A percentile compares a stretch with the other conserved stretches of the same genome.
Evolutionary conservation across 1,284 basidiomycete genomes (phyloP).

Genomic region (Ganoderma leucocontextum): DNA sequence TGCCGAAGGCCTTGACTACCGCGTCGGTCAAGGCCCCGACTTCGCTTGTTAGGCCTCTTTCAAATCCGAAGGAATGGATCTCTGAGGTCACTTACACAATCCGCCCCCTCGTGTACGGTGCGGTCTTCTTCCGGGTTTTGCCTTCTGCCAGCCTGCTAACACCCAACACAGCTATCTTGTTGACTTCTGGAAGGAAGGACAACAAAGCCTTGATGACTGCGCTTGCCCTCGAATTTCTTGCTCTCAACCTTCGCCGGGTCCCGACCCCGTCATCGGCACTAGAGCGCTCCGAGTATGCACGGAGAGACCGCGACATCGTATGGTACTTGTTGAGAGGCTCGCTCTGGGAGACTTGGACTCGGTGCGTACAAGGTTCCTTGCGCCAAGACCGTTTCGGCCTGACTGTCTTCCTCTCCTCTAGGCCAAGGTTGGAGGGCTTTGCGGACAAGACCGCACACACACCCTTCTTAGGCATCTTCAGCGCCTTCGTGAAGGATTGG

Average conservation of each 20-base stretch:
- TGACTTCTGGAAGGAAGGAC: conserved; percentile 45
- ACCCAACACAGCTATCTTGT: conserved; percentile 36
- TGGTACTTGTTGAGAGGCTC: conserved; percentile 91
- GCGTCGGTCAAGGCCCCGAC: conserved; percentile 73
- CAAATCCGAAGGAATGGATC: conserved; percentile 74
- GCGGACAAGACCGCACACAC: conserved; percentile 65
- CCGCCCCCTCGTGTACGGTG: conserved; percentile 80
- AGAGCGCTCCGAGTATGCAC: conserved; percentile 83
- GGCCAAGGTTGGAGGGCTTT: conserved; percentile 79
- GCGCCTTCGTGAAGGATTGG: conserved; percentile 88
- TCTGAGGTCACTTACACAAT: conserved; percentile 73
- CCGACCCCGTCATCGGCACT: conserved; percentile 67
- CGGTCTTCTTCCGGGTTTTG: conserved; percentile 29
- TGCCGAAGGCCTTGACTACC: conserved; percentile 80
- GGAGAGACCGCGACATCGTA: conserved; percentile 81
- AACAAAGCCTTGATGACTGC: conserved; percentile 64
- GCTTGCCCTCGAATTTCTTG: conserved; percentile 69
- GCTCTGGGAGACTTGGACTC: conserved; percentile 88
- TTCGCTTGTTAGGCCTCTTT: conserved; percentile 65
- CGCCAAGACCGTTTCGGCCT: conserved; percentile 8
- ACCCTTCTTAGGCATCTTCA: conserved; percentile 80
- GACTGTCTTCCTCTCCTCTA: conserved; percentile 40
- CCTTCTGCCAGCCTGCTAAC: conserved; percentile 27
- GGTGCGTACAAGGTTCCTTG: conserved; percentile 50
- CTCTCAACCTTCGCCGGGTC: conserved; percentile 70